These are phyloP conservation scores for Tubosaeta sp. DNA, from an alignment of 768 basidiomycete genomes.

Conservation along the genomic window DNA sequence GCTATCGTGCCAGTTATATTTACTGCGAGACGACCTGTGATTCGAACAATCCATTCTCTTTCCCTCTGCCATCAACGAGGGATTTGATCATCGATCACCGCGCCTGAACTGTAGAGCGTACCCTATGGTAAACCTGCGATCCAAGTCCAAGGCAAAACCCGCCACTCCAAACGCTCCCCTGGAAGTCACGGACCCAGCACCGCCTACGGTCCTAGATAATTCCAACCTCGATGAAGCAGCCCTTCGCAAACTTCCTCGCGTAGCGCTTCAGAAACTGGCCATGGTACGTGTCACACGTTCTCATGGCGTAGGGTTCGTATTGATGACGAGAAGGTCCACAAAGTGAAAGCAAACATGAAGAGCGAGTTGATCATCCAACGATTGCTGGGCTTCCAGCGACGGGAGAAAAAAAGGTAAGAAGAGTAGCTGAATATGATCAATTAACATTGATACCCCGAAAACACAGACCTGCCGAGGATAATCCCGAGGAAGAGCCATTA, in stretches of 20 bases:
- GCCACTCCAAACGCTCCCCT: not conserved
- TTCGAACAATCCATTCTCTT: not conserved
- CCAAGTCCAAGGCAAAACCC: slow-evolving; percentile 6
- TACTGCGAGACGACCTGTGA: slow-evolving; percentile 5
- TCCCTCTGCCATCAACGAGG: not conserved
- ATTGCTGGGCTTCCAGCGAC: slow-evolving; percentile 10
- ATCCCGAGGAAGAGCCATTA: slow-evolving; percentile 8
- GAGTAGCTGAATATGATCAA: not conserved
- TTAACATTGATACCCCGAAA: not conserved
- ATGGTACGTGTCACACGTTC: slow-evolving; percentile 11
- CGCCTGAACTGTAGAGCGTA: not conserved
- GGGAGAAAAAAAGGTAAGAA: slow-evolving; percentile 12
- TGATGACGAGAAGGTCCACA: slow-evolving; percentile 13
- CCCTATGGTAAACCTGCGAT: slow-evolving; percentile 8
- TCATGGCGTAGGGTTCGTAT: not conserved
- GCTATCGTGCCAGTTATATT: not conserved
- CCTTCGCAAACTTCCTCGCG: slow-evolving; percentile 24
- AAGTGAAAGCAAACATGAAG: slow-evolving; percentile 24
- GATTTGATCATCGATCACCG: not conserved
- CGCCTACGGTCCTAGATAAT: not conserved
- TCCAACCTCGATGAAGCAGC: slow-evolving; percentile 8
- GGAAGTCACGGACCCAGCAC: not conserved
- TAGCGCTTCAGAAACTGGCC: slow-evolving; percentile 24
- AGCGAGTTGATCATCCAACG: slow-evolving; percentile 23
- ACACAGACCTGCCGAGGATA: slow-evolving; percentile 6